Evolutionary conservation across 768 basidiomycete genomes (phyloP).

Genomic region (Podaxis rugospora): DNA sequence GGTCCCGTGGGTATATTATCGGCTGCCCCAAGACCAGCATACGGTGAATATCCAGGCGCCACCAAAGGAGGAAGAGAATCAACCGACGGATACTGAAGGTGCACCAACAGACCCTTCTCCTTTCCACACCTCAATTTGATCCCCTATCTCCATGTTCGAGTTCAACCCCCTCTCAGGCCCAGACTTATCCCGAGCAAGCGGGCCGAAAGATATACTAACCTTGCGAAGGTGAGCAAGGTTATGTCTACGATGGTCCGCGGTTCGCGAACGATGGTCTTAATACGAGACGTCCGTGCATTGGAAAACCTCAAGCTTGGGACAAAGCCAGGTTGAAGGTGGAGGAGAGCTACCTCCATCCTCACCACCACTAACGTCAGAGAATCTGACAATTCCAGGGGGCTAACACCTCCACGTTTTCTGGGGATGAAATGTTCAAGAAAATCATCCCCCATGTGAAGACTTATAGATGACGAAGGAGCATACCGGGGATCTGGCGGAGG

Average conservation of each 20-base stretch:
- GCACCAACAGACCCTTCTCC: background rate
- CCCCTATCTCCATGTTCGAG: background rate
- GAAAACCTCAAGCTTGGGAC: background rate
- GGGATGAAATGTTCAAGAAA: background rate
- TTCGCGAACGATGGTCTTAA: background rate
- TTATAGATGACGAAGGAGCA: background rate
- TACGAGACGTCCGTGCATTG: background rate
- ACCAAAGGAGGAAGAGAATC: background rate
- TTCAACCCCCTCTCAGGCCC: background rate
- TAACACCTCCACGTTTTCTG: background rate
- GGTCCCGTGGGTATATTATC: background rate
- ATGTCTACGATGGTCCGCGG: background rate
- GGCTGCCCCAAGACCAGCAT: background rate
- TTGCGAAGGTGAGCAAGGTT: background rate
- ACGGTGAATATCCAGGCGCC: background rate
- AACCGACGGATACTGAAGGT: background rate
- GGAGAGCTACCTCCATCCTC: background rate
- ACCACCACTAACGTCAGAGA: background rate
- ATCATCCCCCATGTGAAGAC: background rate
- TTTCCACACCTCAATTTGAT: background rate
- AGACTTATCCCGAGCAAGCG: background rate
- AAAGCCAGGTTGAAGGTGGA: background rate
- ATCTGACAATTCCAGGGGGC: background rate
- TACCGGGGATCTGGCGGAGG: background rate
- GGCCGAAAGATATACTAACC: background rate